phyloP scores from a whole-genome alignment of 2,329 filamentous ascomycete species.

The Fusarium sp. region DNA sequence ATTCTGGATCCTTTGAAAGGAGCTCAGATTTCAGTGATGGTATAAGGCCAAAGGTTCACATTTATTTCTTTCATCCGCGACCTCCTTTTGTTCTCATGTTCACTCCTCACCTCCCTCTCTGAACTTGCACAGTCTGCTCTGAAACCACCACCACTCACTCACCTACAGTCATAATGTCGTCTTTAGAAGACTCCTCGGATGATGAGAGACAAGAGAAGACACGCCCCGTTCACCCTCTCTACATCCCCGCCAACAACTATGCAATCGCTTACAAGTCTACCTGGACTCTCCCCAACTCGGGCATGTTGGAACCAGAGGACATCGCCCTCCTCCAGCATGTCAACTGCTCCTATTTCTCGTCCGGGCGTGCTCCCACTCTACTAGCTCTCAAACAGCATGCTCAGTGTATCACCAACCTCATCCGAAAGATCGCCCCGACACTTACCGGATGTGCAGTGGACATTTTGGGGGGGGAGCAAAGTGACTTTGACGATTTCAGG shows the following conservation, averaged over 20 bases:
- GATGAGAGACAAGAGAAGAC: background rate
- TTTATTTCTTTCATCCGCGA: background rate
- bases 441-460: conserved; percentile 40
- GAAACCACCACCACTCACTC: background rate
- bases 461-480: conserved; percentile 45
- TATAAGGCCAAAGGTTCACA: background rate
- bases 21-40: background rate
- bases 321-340: conserved; percentile 54
- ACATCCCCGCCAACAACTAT: conserved; percentile 44
- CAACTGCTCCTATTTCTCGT: conserved; percentile 70
- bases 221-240: background rate
- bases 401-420: conserved; percentile 66
- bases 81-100: conserved; percentile 6
- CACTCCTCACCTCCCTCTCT: background rate
- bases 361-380: conserved; percentile 65
- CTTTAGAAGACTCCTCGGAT: conserved; percentile 4
- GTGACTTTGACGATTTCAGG: conserved; percentile 47
- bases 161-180: conserved; percentile 3
- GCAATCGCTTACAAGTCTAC: conserved; percentile 44
- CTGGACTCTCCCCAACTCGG: conserved; percentile 39
- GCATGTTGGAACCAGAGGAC: conserved; percentile 36
- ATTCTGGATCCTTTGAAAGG: background rate
- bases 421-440: conserved; percentile 60
- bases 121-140: background rate
- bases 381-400: conserved; percentile 70